Base-by-base conservation (phyloP, 148 eudicot genomes). In the Camellia granthamiana region DNA sequence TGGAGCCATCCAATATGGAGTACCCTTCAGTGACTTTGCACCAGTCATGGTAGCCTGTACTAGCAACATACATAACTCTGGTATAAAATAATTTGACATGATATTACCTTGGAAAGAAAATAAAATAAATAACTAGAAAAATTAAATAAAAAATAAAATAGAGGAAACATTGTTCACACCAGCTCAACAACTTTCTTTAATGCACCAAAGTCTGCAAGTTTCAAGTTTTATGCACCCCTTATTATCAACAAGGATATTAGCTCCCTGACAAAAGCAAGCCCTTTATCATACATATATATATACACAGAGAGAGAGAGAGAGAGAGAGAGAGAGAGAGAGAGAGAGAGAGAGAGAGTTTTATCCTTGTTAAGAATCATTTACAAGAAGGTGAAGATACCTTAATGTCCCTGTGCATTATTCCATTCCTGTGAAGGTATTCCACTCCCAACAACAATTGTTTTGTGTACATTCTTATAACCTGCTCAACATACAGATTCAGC, bases 1-100 rank as follows among this genome's bases (percentile, higher is more conserved):
- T 78, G 99, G 97, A 86, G 99, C 99, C 99, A 95, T 95, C 99
- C 97, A 95, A 81, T 93, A 93, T n/a, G 99, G 94, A 78, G 99
- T 95, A 80, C 97, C 99, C 94, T 95, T 95, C 99, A 95, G 93
- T 83, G 99, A 93, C 85, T 95, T 95, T 59, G 99, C 99, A 74
- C 97, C 99, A 58, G 99, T 92, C 88, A 93, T 91, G 10, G 99
- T 95, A 76, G 97, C 99, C 99, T 95, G 79, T 69, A 30, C 38
- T 30, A 76, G 72, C 15, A 73, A 19, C 62, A 70, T 49, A 70
- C 54, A 64, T 49, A 65, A 5, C n/a, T 51, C 78, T 44, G 59
- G 21, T 75, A 68, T 47, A 56, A 49, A 69, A 67, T 16, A 30
- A 6, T 54, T 43, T 16, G 44, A 77, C 30, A 77, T 64, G 69